These are phyloP conservation scores for Teunomyces gatunensis DNA, from an alignment of 805 yeast genomes.

Conservation along the genomic window DNA sequence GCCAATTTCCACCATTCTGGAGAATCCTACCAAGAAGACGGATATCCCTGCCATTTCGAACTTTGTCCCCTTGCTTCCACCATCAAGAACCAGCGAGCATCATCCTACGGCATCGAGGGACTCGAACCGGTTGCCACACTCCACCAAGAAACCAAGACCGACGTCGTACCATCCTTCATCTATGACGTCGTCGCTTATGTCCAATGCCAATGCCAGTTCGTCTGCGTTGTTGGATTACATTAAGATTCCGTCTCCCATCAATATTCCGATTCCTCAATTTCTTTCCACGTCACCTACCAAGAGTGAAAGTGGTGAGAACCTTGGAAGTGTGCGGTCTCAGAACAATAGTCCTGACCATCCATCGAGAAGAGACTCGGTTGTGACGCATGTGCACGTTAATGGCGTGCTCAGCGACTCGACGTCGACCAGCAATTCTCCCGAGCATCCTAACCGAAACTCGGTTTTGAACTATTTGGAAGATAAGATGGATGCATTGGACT, in stretches of 20 bases:
- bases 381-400: slow-evolving; percentile 43
- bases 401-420: slow-evolving; percentile 34
- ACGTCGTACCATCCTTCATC: slow-evolving; percentile 79
- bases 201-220: slow-evolving; percentile 10
- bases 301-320: slow-evolving; percentile 22
- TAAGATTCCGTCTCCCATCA: slow-evolving; percentile 33
- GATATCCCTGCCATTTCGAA: slow-evolving; percentile 14
- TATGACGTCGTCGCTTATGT: slow-evolving; percentile 29
- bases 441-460: slow-evolving; percentile 29
- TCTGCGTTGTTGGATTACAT: slow-evolving; percentile 31
- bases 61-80: slow-evolving; percentile 7
- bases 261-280: slow-evolving; percentile 30
- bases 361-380: slow-evolving; percentile 38
- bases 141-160: slow-evolving; percentile 68
- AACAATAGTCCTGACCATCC: slow-evolving; percentile 11
- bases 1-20: slow-evolving; percentile 46
- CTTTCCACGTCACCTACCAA: slow-evolving; percentile 39
- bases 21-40: slow-evolving; percentile 35
- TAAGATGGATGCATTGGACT: slow-evolving; percentile 41
- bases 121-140: slow-evolving; percentile 40
- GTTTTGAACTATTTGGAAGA: slow-evolving; percentile 44
- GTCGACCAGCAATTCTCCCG: slow-evolving; percentile 11
- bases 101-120: slow-evolving; percentile 15
- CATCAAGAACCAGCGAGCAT: slow-evolving; percentile 8
- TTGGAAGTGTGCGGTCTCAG: slow-evolving; percentile 6